Evolutionary conservation across 768 basidiomycete genomes (phyloP), one percentile per base, ranked within the genome.

Genomic region (Coprinopsis marcescibilis): DNA sequence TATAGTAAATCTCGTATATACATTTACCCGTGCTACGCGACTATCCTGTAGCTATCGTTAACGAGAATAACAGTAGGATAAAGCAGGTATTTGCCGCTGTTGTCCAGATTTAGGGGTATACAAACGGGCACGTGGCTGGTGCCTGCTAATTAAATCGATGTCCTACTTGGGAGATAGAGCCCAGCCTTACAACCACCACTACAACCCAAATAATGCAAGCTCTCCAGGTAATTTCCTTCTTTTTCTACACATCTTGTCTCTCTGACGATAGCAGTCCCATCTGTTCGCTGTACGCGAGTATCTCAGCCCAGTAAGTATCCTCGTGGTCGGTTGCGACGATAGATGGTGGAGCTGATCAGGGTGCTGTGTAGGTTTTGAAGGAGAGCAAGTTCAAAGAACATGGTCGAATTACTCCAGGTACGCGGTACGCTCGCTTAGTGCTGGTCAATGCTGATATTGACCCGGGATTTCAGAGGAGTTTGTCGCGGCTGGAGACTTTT

Each of bases 381-480:
- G 94, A 98, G 70, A 92, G 89, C 71, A 98, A 98, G 65, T 99
- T 99, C 76, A 97, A 95, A 65, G 96, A 99, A 65, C 90, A 95
- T 59, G 96, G 96, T 5, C 78, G 94, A 45, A 94, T 97, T 56
- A 96, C 89, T 14, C 93, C 92, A 51, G 92, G 90, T 92, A 46
- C 51, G 78, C 65, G 30, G 23, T 21, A 21, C 48, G 55, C 38
- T 41, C 33, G 24, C 13, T 21, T 12, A 35, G 27, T 14, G 33
- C 55, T 12, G n/a, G 43, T 50, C 52, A 49, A 58, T 51, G 42
- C 39, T 43, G 43, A 15, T 10, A 26, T 34, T 42, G 12, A 26
- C 25, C 3, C 20, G 30, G 8, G 14, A 17, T 39, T 32, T 36
- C 48, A 89, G 95, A 99, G 80, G 96, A 98, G 66, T 98, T 96